phyloP scores from a whole-genome alignment of 306 rosid genomes.

The Dryas drummondii region DNA sequence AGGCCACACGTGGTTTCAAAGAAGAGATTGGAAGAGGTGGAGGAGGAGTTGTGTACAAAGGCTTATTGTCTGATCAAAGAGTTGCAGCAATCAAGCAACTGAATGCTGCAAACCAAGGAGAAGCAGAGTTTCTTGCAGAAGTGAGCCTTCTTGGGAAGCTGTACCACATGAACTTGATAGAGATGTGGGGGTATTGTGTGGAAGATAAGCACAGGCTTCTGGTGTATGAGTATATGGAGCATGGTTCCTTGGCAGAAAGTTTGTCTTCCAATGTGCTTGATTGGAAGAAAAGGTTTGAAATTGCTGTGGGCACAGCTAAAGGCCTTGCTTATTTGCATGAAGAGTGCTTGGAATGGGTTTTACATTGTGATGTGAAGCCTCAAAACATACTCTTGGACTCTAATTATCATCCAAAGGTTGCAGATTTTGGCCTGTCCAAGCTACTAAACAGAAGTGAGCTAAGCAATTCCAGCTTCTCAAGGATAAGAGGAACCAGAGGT shows the following conservation, averaged over 20 bases:
- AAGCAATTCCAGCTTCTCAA: slow-evolving; percentile 33
- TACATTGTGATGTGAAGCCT: slow-evolving; percentile 75
- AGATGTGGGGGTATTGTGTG: slow-evolving; percentile 56
- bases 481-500: slow-evolving; percentile 62
- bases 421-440: slow-evolving; percentile 60
- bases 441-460: slow-evolving; percentile 36
- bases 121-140: slow-evolving; percentile 56
- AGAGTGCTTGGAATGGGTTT: slow-evolving; percentile 65
- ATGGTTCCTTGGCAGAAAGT: slow-evolving; percentile 42
- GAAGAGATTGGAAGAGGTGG: slow-evolving; percentile 64
- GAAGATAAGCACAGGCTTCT: slow-evolving; percentile 52
- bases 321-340: slow-evolving; percentile 61
- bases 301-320: slow-evolving; percentile 52
- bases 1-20: slow-evolving; percentile 45
- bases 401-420: slow-evolving; percentile 50
- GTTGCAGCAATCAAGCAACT: slow-evolving; percentile 46
- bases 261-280: slow-evolving; percentile 32
- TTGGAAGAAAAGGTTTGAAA: slow-evolving; percentile 40
- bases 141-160: slow-evolving; percentile 56
- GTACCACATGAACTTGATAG: slow-evolving; percentile 62
- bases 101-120: slow-evolving; percentile 44
- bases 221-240: slow-evolving; percentile 52
- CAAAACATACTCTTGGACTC: slow-evolving; percentile 59
- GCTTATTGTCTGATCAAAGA: slow-evolving; percentile 39
- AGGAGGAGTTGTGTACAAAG: slow-evolving; percentile 51